Percentiles rank a stretch among this genome's conserved stretches.
These are phyloP conservation scores for Phyllosticta citribraziliensis DNA, from an alignment of 2,329 filamentous ascomycete genomes.

Conservation along the genomic window DNA sequence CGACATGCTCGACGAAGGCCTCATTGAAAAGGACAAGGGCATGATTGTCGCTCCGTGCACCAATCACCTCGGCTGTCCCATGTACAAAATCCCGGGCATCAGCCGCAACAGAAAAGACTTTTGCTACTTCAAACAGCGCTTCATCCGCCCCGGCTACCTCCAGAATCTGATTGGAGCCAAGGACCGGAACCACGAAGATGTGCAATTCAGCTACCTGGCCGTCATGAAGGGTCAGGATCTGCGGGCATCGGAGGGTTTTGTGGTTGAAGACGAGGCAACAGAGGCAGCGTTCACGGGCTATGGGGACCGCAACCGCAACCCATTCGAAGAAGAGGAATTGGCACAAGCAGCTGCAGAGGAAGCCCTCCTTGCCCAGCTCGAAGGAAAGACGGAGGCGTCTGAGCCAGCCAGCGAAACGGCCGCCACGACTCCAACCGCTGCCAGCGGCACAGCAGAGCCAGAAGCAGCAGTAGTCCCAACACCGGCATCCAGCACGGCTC, in stretches of 20 bases:
- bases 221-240: constrained; percentile 66
- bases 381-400: neutral
- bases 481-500: neutral
- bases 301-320: constrained; percentile 21
- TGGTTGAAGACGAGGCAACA: constrained; percentile 47
- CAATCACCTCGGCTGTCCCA: constrained; percentile 78
- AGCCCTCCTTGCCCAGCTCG: neutral
- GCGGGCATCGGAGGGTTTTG: constrained; percentile 29
- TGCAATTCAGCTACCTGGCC: constrained; percentile 82
- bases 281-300: constrained; percentile 64
- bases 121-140: constrained; percentile 85
- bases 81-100: constrained; percentile 67
- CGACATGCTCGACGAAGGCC: constrained; percentile 27
- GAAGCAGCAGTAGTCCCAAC: neutral
- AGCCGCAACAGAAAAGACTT: constrained; percentile 72
- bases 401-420: neutral
- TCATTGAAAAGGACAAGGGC: constrained; percentile 42
- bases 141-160: constrained; percentile 71
- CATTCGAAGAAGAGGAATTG: constrained; percentile 10
- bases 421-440: neutral
- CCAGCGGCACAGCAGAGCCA: too few species aligned
- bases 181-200: constrained; percentile 76
- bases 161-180: constrained; percentile 61
- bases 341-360: constrained; percentile 13
- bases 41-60: constrained; percentile 66